Evolutionary conservation across 169 alveolate genomes (phyloP).

Genomic region (Cystoisospora suis): DNA sequence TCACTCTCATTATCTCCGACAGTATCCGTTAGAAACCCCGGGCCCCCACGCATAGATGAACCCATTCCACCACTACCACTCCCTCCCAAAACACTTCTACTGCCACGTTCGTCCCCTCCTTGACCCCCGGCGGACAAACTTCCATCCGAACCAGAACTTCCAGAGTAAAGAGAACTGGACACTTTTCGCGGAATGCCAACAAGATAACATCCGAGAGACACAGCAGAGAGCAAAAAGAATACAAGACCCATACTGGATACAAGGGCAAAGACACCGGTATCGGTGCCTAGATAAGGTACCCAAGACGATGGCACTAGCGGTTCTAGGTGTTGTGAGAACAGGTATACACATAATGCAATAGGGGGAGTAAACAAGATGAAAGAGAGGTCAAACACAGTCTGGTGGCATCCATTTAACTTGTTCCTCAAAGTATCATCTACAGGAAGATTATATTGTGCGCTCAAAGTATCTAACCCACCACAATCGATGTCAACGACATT

Average conservation of each 20-base stretch:
- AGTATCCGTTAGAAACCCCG: not conserved
- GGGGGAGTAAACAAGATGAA: slow-evolving; percentile 63
- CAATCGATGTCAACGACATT: slow-evolving; percentile 72
- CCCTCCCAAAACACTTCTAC: slow-evolving; percentile 3
- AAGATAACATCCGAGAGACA: not conserved
- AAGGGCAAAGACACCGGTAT: slow-evolving; percentile 17
- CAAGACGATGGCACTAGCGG: not conserved
- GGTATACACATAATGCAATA: slow-evolving; percentile 15
- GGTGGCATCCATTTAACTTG: slow-evolving; percentile 59
- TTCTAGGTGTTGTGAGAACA: not conserved
- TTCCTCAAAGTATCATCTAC: slow-evolving; percentile 49
- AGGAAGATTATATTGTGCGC: slow-evolving; percentile 62
- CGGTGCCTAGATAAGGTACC: not conserved
- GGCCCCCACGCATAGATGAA: not conserved
- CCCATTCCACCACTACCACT: not conserved
- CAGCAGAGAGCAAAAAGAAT: not conserved
- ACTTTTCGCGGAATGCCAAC: slow-evolving; percentile 23
- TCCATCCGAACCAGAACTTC: not conserved
- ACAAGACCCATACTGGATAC: not conserved
- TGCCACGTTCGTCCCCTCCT: not conserved
- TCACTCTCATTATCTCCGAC: slow-evolving; percentile 5
- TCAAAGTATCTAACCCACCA: slow-evolving; percentile 74
- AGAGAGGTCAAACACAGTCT: slow-evolving; percentile 68
- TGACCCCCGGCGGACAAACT: not conserved
- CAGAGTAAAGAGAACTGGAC: not conserved